Evolutionary conservation across 2,329 filamentous ascomycete species (phyloP).

Genomic region (Purpureocillium takamizusanense): DNA sequence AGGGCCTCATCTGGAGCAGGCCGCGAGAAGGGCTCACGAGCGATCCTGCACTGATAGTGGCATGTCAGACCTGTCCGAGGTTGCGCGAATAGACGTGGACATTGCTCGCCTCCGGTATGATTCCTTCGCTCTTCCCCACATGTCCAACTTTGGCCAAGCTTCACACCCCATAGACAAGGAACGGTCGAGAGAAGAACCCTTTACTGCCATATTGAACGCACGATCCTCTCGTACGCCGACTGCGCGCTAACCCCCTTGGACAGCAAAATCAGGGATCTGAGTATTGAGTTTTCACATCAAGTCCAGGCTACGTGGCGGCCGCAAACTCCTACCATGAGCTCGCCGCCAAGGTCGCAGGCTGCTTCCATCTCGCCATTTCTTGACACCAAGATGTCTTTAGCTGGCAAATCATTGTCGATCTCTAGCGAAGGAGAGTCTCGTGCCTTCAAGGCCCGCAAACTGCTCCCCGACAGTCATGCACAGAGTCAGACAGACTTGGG

Average conservation of each 20-base stretch:
- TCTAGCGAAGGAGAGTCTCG: slow-evolving; percentile 12
- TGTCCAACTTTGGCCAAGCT: too few relatives aligned
- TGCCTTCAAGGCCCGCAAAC: slow-evolving; percentile 12
- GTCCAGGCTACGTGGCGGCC: slow-evolving; percentile 22
- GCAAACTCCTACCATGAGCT: slow-evolving; percentile 7
- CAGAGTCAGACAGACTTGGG: slow-evolving; percentile 6
- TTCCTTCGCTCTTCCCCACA: background rate
- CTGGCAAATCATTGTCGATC: slow-evolving; percentile 7
- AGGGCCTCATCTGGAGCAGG: slow-evolving; percentile 21
- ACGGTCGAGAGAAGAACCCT: too few relatives aligned
- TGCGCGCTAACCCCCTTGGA: slow-evolving; percentile 4
- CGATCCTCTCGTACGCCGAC: background rate
- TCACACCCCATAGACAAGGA: too few relatives aligned
- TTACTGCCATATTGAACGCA: too few relatives aligned
- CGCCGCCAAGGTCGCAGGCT: slow-evolving; percentile 9
- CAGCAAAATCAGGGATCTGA: slow-evolving; percentile 25
- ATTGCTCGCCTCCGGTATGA: slow-evolving; percentile 23
- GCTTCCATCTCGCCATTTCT: slow-evolving; percentile 13
- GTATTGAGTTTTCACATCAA: slow-evolving; percentile 22
- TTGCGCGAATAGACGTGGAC: slow-evolving; percentile 22
- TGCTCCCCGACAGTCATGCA: slow-evolving; percentile 10
- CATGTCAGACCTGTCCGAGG: slow-evolving; percentile 18
- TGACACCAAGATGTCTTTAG: slow-evolving; percentile 9
- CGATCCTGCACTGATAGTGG: slow-evolving; percentile 13
- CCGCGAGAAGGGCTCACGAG: slow-evolving; percentile 17